Percentiles rank a stretch among this genome's conserved stretches.
Conservation (phyloP, 345 rosid species). For the Clarkia xantiana region DNA sequence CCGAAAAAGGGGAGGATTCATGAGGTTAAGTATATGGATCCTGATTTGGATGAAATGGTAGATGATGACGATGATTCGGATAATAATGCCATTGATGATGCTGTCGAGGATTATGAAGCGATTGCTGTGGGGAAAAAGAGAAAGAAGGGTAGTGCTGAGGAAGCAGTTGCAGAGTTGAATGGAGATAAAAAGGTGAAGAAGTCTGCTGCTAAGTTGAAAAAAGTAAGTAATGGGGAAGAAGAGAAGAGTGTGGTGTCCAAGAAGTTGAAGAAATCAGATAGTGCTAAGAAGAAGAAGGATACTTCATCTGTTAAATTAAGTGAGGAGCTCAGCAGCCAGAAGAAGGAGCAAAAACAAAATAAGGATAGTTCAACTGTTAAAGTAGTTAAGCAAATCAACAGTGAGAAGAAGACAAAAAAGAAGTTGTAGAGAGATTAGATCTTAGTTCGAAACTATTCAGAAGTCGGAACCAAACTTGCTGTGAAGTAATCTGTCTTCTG, state of each 20-base stretch:
- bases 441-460: not conserved
- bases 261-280: conserved; percentile 1
- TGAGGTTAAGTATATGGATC: conserved; percentile 12
- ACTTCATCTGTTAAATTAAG: not conserved
- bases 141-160: not conserved
- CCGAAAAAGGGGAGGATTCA: conserved; percentile 5
- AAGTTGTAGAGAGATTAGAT: not conserved
- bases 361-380: not conserved
- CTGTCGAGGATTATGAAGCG: not conserved
- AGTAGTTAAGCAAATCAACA: not conserved
- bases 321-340: conserved; percentile 2
- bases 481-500: not conserved
- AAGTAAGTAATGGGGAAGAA: not conserved
- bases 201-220: not conserved
- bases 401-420: conserved; percentile 2
- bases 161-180: not conserved
- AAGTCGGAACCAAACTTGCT: not conserved
- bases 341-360: conserved; percentile 4
- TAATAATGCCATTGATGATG: conserved; percentile 4
- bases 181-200: not conserved
- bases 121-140: conserved; percentile 4
- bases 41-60: conserved; percentile 4
- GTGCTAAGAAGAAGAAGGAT: conserved; percentile 8
- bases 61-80: not conserved
- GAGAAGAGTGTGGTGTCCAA: not conserved